Evolutionary conservation across 2,329 filamentous ascomycete species (phyloP).

Genomic region (Aspergillus sp.): DNA sequence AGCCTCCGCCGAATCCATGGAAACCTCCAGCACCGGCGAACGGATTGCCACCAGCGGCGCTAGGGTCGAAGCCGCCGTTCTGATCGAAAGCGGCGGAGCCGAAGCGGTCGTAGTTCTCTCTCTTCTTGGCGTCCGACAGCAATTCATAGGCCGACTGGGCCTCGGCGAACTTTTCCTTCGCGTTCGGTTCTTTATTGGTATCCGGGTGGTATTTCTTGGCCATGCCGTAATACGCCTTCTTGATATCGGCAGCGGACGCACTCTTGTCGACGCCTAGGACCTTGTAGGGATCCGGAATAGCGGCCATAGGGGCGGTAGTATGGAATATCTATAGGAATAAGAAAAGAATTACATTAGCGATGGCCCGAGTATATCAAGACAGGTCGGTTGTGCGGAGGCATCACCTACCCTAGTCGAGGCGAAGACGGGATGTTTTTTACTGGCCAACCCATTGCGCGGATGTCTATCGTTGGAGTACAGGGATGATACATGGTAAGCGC

Average conservation of each 20-base stretch:
- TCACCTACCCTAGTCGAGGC: constrained; percentile 31
- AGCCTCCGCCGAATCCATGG: constrained; percentile 56
- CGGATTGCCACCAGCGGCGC: constrained; percentile 51
- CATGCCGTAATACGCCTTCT: constrained; percentile 96
- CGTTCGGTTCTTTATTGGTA: constrained; percentile 91
- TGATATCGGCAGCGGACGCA: constrained; percentile 84
- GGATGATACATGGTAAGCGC: constrained; percentile 35
- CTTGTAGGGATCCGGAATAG: constrained; percentile 81
- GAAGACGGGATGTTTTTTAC: constrained; percentile 23
- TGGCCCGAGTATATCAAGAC: background rate
- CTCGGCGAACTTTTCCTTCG: constrained; percentile 92
- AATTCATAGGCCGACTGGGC: constrained; percentile 93
- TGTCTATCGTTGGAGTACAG: constrained; percentile 25
- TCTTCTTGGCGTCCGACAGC: constrained; percentile 88
- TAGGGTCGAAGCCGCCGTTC: constrained; percentile 75
- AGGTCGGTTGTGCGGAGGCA: background rate
- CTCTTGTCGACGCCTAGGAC: constrained; percentile 79
- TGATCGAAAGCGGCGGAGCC: constrained; percentile 74
- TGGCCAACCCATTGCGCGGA: constrained; percentile 24
- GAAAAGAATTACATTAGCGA: constrained; percentile 8
- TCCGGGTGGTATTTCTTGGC: constrained; percentile 98
- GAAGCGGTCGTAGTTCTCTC: constrained; percentile 86
- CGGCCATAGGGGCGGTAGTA: constrained; percentile 56
- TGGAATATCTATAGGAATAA: constrained; percentile 40
- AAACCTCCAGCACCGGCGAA: constrained; percentile 63